Percentiles rank a stretch among this genome's conserved stretches.
Evolutionary conservation across 139 green algal species (phyloP).

Genomic region (Edaphochlamys debaryana): DNA sequence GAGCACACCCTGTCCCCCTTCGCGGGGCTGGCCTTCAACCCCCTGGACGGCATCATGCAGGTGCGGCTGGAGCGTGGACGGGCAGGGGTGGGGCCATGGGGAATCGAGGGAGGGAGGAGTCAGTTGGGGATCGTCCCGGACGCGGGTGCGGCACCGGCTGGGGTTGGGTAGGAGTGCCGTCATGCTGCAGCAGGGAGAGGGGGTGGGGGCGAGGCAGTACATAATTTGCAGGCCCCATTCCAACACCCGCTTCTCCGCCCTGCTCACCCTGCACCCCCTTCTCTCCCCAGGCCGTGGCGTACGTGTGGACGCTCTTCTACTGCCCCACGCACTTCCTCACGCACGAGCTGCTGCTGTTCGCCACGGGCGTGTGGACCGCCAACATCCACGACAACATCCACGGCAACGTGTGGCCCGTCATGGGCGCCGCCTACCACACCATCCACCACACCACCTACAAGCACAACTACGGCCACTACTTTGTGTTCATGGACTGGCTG

Average conservation of each 20-base stretch:
- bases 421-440: constrained; percentile 96
- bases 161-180: too few relatives aligned
- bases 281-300: constrained; percentile 84
- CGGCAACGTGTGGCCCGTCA: constrained; percentile 85
- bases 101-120: too few relatives aligned
- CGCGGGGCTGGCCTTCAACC: constrained; percentile 94
- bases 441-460: constrained; percentile 97
- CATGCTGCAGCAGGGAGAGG: too few relatives aligned
- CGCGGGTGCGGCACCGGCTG: too few relatives aligned
- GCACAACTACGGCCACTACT: constrained; percentile 97
- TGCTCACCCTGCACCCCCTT: too few relatives aligned
- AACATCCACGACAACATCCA: constrained; percentile 98
- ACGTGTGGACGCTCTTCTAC: constrained; percentile 84
- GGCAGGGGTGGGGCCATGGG: neutral
- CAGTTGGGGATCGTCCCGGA: too few relatives aligned
- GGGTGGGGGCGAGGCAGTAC: too few relatives aligned
- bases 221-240: too few relatives aligned
- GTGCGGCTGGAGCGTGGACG: neutral
- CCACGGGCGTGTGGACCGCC: constrained; percentile 93
- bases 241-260: too few relatives aligned
- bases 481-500: constrained; percentile 87
- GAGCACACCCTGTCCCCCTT: constrained; percentile 96
- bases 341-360: constrained; percentile 94
- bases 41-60: constrained; percentile 83
- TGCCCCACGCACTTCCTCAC: constrained; percentile 94